phyloP scores from a whole-genome alignment of 2,329 filamentous ascomycete species.

The Phialemoniopsis sp. region DNA sequence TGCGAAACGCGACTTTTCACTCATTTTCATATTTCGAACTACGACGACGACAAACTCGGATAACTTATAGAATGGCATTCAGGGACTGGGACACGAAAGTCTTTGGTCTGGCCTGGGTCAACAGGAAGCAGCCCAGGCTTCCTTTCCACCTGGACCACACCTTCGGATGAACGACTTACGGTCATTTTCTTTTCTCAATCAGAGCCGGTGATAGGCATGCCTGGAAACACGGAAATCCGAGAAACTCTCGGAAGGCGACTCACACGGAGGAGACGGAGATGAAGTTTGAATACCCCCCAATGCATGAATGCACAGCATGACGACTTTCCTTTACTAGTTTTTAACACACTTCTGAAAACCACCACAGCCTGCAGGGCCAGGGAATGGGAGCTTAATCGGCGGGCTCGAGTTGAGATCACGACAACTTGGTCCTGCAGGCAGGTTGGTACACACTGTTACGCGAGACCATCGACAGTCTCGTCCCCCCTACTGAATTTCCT shows the following conservation, averaged over 20 bases:
- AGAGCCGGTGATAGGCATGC: conserved; percentile 7
- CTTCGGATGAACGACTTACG: too few species aligned
- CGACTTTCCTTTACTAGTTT: too few species aligned
- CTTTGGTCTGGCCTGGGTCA: not conserved
- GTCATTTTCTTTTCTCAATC: not conserved
- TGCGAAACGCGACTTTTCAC: conserved; percentile 1
- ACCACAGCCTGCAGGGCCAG: too few species aligned
- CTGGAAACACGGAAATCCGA: conserved; percentile 1
- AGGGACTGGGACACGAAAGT: not conserved
- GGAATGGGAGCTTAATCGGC: too few species aligned
- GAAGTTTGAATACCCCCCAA: too few species aligned
- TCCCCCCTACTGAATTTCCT: not conserved
- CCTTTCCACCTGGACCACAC: not conserved
- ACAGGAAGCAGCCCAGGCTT: not conserved
- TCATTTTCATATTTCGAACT: conserved; percentile 11
- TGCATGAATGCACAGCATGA: too few species aligned
- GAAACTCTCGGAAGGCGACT: not conserved
- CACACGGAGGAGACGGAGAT: too few species aligned
- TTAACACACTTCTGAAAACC: too few species aligned
- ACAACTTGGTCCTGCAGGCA: too few species aligned
- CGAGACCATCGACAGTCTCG: too few species aligned
- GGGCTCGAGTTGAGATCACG: too few species aligned
- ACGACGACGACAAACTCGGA: conserved; percentile 2
- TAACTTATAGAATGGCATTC: conserved; percentile 5
- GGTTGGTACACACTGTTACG: not conserved